Evolutionary conservation across 2,329 filamentous ascomycete genomes (phyloP), one percentile per base, ranked within the genome.

Genomic region (Daldinia eschscholtzii): DNA sequence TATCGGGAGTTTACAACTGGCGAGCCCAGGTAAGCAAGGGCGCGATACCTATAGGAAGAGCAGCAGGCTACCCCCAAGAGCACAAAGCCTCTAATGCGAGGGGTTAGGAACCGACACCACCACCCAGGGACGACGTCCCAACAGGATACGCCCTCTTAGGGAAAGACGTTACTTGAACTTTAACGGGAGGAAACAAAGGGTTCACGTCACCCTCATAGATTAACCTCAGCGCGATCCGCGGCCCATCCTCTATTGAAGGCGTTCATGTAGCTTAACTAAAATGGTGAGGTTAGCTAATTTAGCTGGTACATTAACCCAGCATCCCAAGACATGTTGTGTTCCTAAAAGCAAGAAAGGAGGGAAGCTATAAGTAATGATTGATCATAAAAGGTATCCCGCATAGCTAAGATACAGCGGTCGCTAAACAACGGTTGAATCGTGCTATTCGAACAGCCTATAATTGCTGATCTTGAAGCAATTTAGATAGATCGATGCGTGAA

Each of bases 1-100:
- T 72, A 71, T 59, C 61, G 64, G 33, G 70, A 72, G 65, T 69
- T 72, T 15, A 72, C 68, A 35, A 71, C 67, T 57, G 67, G 56
- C 33, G 70, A 70, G 60, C 59, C 68, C 53, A 67, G 48, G 73
- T 74, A 67, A 72, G 73, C 39, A 61, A 63, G 58, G 53, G 56
- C 55, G 61, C 50, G 44, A 63, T 28, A 59, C 26, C 37, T 62
- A 28, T 52, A n/a, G 46, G 42, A 44, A 60, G 20, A 67, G 62
- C 41, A 63, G 18, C 12, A 15, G 52, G 15, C 53, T 57, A 44
- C 12, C 46, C 63, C 39, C 15, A 37, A 52, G 39, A 57, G 39
- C 53, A 48, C 15, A 55, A 30, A 59, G 41, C 23, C 55, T 63
- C 60, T 69, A 60, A 68, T 65, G 37, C 26, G 28, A 60, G 63